Evolutionary conservation across 805 yeast species (phyloP), one percentile per base, ranked within the genome.

Genomic region (Wilhelminamyces savonicus): DNA sequence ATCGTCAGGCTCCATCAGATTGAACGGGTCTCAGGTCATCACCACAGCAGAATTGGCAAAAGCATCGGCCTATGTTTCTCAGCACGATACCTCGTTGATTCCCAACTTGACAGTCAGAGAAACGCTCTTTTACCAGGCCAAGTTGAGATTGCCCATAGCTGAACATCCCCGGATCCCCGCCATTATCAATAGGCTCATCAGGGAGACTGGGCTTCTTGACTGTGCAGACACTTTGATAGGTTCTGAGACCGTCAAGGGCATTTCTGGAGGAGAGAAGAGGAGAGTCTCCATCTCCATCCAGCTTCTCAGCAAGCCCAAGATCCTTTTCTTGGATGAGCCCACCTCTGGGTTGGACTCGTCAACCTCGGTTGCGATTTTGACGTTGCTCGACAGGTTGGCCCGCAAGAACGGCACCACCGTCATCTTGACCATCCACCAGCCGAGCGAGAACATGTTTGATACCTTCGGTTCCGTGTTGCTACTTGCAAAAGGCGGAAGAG

Each of bases 301-400:
- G 48, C 58, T 86, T 21, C 57, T 86, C 23, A 76, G 78, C 35
- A 76, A 76, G 33, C 90, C 94, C 0, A 76, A 76, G 33, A 66
- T 86, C 22, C 50, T 86, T 21, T 66, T 86, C 28, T 54, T 86
- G 15, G 95, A 86, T 54, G 95, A 86, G 47, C 95, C 95, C 2
- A 86, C 95, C 0, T 82, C 94, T 4, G 95, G 95, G 0, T 63
- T 86, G 16, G 95, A 86, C 47, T 74, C 88, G 9, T 74, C 82
- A 34, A 83, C 92, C 0, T 82, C 94, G 0, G 66, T 73, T 1
- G 71, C 83, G 3, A 80, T 85, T 21, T 50, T 86, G 23, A 60
- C 66, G 18, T 71, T 85, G 23, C 59, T 85, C 34, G 62, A 73
- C 29, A 62, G 64, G 3, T 53, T 86, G 21, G 74, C 86, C 2